Conservation (phyloP, 768 basidiomycete genomes). For the Naganishia vaughanmartiniae region DNA sequence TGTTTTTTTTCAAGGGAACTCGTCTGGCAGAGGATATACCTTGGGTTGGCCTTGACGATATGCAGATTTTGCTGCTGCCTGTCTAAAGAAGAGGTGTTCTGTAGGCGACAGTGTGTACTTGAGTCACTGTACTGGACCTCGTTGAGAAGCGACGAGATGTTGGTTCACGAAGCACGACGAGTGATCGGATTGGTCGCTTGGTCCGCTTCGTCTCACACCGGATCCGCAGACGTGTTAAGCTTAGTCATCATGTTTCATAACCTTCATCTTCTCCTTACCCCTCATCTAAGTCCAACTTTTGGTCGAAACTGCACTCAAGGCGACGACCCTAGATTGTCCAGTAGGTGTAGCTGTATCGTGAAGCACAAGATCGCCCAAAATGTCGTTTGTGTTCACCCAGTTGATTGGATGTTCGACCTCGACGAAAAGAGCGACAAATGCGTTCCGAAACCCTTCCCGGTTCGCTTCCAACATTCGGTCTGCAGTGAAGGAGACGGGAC, state of each 20-base stretch:
- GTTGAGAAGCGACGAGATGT: too few species aligned
- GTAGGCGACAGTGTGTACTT: not conserved
- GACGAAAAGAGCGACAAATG: conserved; percentile 2
- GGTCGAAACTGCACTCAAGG: too few species aligned
- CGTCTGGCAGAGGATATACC: conserved; percentile 16
- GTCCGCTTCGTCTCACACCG: too few species aligned
- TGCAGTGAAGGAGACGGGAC: not conserved
- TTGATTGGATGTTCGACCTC: conserved; percentile 1
- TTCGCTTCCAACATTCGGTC: not conserved
- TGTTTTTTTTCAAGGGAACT: not conserved
- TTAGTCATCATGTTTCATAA: too few species aligned
- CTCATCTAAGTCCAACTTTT: too few species aligned
- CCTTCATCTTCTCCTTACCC: too few species aligned
- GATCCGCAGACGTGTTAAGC: too few species aligned
- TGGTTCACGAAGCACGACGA: too few species aligned
- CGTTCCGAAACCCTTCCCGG: not conserved
- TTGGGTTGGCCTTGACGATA: conserved; percentile 13
- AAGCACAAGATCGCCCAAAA: not conserved
- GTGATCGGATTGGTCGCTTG: too few species aligned
- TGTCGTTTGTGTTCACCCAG: conserved; percentile 8
- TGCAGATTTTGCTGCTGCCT: too few species aligned
- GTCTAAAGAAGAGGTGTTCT: not conserved
- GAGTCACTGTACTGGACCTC: not conserved
- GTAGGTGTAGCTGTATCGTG: too few species aligned
- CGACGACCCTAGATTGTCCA: too few species aligned